Percentiles rank a stretch among this genome's conserved stretches.
These are phyloP conservation scores for Aspergillus glaucus DNA, from an alignment of 2,329 filamentous ascomycete species.

Conservation along the genomic window DNA sequence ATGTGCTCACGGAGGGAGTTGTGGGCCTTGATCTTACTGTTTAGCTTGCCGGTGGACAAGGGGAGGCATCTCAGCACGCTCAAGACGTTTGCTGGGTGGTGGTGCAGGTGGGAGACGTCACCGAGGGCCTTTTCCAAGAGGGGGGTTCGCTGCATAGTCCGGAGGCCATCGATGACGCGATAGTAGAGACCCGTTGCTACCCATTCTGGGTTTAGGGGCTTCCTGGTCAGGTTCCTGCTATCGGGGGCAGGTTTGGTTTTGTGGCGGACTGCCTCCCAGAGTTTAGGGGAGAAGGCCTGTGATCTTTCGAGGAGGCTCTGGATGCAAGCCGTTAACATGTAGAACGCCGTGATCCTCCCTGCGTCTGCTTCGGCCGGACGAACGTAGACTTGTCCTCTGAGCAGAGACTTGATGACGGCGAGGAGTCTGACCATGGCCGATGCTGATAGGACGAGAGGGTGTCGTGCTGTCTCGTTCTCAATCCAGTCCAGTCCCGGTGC, in stretches of 20 bases:
- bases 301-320: slow-evolving; percentile 14
- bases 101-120: neutral
- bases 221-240: neutral
- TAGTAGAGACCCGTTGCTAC: slow-evolving; percentile 13
- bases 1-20: slow-evolving; percentile 1
- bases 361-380: slow-evolving; percentile 3
- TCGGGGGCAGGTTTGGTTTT: slow-evolving; percentile 2
- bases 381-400: slow-evolving; percentile 6
- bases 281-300: slow-evolving; percentile 5
- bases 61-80: slow-evolving; percentile 4
- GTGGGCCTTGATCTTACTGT: neutral
- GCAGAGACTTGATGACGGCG: slow-evolving; percentile 10
- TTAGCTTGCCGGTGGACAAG: neutral
- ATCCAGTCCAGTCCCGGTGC: slow-evolving; percentile 3
- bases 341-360: slow-evolving; percentile 10
- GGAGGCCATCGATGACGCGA: slow-evolving; percentile 7
- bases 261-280: slow-evolving; percentile 9
- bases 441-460: slow-evolving; percentile 8
- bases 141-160: neutral
- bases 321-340: slow-evolving; percentile 11
- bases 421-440: slow-evolving; percentile 11
- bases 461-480: neutral
- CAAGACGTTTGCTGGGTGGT: slow-evolving; percentile 1
- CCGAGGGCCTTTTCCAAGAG: slow-evolving; percentile 7
- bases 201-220: slow-evolving; percentile 9